Percentiles rank a stretch among this genome's conserved stretches.
Evolutionary conservation across 1,139 yeast genomes (phyloP).

Genomic region (Yamadazyma buinensis): DNA sequence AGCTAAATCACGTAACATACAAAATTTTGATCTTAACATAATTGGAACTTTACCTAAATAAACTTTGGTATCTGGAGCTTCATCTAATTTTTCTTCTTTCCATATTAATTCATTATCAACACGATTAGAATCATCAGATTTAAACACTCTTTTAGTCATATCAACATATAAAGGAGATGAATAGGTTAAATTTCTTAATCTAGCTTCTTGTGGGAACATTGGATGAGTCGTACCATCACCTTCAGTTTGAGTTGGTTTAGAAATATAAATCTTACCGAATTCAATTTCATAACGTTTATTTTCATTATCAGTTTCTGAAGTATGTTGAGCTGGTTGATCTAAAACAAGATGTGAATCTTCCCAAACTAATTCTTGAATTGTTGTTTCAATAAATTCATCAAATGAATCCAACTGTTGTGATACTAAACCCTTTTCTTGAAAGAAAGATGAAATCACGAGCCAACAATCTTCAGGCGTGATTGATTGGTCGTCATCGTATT

Average conservation of each 20-base stretch:
- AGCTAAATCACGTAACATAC: conserved; percentile 88
- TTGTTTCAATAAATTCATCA: conserved; percentile 94
- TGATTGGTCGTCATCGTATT: conserved; percentile 61
- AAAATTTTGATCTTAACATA: conserved; percentile 94
- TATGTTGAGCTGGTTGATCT: conserved; percentile 98
- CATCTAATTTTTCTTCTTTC: conserved; percentile 59
- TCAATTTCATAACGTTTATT: conserved; percentile 92
- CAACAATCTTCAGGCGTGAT: conserved; percentile 98
- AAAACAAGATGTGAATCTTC: conserved; percentile 92
- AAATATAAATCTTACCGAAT: conserved; percentile 93
- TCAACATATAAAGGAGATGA: conserved; percentile 95
- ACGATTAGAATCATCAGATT: conserved; percentile 66
- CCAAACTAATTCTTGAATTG: conserved; percentile 94
- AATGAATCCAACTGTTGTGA: conserved; percentile 98
- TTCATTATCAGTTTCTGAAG: conserved; percentile 83
- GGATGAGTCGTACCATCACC: conserved; percentile 99
- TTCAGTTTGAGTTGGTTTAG: conserved; percentile 97
- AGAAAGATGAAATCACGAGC: conserved; percentile 95
- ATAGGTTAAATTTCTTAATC: conserved; percentile 91
- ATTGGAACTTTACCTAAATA: conserved; percentile 96
- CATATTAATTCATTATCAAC: conserved; percentile 70
- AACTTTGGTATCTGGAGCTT: conserved; percentile 65
- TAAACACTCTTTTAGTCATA: conserved; percentile 86
- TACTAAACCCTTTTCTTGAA: conserved; percentile 94
- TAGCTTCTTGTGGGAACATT: conserved; percentile 97